Conservation (phyloP, 2,329 filamentous ascomycete genomes). For the Ascochyta pisi region DNA sequence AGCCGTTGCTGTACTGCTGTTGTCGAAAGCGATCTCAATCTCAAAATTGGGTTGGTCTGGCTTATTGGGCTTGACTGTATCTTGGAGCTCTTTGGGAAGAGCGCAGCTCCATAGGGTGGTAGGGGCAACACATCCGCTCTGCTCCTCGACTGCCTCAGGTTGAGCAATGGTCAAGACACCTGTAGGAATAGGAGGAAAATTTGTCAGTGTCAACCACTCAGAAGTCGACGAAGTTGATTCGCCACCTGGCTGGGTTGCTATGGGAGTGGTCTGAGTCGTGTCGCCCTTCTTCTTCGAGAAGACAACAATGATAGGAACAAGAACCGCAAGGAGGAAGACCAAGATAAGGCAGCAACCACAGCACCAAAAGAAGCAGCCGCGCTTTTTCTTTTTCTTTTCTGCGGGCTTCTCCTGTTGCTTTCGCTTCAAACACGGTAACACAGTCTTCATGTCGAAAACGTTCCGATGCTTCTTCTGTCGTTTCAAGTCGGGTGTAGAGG, state of each 20-base stretch:
- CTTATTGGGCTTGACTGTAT: conserved; percentile 66
- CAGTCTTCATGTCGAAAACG: conserved; percentile 35
- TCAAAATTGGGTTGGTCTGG: conserved; percentile 78
- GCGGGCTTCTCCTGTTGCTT: conserved; percentile 22
- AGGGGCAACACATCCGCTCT: conserved; percentile 73
- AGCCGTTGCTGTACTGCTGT: conserved; percentile 53
- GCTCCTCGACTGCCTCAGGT: conserved; percentile 69
- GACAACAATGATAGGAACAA: conserved; percentile 49
- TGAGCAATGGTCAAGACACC: conserved; percentile 81
- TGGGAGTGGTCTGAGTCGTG: conserved; percentile 27
- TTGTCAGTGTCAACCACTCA: conserved; percentile 82
- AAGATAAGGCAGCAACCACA: conserved; percentile 48
- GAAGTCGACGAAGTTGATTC: conserved; percentile 32
- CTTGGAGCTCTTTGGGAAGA: conserved; percentile 78
- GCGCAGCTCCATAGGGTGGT: conserved; percentile 85
- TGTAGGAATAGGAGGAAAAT: conserved; percentile 85
- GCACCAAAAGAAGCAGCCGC: conserved; percentile 42
- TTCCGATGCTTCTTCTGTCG: conserved; percentile 40
- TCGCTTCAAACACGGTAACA: conserved; percentile 31
- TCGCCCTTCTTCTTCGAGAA: conserved; percentile 49
- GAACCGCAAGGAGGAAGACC: conserved; percentile 46
- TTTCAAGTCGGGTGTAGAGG: conserved; percentile 34
- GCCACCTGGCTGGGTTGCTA: conserved; percentile 21
- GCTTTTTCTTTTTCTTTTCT: conserved; percentile 39
- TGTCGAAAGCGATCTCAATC: conserved; percentile 72